phyloP scores from a whole-genome alignment of 2,329 filamentous ascomycete species.

The Paraphaeosphaeria minitans region DNA sequence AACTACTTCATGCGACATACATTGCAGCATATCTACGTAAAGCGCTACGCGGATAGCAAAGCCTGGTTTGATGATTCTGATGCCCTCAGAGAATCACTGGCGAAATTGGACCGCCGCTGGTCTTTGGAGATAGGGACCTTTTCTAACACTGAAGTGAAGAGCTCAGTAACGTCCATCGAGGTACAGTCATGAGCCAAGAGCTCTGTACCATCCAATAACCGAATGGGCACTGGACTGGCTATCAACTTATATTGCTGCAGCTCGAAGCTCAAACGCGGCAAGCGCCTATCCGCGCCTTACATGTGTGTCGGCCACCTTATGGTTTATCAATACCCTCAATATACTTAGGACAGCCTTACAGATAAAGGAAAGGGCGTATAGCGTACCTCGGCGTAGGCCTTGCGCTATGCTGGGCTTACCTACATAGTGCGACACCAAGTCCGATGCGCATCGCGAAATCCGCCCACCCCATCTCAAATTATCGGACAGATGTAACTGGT shows the following conservation, averaged over 20 bases:
- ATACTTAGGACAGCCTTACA: not conserved
- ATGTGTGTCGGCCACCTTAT: not conserved
- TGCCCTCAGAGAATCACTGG: slow-evolving; percentile 8
- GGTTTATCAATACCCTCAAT: not conserved
- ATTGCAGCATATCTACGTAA: slow-evolving; percentile 10
- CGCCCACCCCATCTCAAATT: not conserved
- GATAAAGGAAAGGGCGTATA: not conserved
- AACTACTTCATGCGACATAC: slow-evolving; percentile 8
- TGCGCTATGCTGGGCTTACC: not conserved
- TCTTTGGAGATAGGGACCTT: not conserved
- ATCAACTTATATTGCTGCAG: not conserved
- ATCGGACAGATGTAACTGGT: not conserved
- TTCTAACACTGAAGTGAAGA: not conserved
- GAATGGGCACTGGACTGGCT: not conserved
- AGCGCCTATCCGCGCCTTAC: not conserved
- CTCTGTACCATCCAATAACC: too few relatives aligned
- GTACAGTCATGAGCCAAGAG: not conserved
- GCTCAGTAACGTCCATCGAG: not conserved
- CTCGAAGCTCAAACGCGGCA: not conserved
- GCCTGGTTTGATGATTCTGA: slow-evolving; percentile 11
- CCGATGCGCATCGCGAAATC: slow-evolving; percentile 5
- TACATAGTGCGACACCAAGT: not conserved
- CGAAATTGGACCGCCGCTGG: slow-evolving; percentile 8
- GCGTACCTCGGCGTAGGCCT: not conserved
- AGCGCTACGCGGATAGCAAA: slow-evolving; percentile 7